Base-by-base conservation (phyloP, 805 yeast species). In the Jamesozyma hellenica region DNA sequence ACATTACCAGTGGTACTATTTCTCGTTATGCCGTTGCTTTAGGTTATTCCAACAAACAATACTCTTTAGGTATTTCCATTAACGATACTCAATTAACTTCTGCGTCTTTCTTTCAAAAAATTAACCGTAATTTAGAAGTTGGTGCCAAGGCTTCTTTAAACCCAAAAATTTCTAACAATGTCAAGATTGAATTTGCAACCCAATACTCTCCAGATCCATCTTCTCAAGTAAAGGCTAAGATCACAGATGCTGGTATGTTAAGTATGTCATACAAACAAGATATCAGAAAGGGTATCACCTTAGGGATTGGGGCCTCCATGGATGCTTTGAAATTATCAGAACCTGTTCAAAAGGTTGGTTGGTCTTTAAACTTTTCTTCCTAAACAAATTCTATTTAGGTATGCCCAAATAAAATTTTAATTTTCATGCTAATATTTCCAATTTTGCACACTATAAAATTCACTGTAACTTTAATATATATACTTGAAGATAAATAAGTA, bases 81-180 rank as follows among this genome's bases (percentile, higher is more conserved):
- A 75, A 80, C 72, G 84, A 87, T 76, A 75, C 88, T 63, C 77
- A 87, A 46, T 79, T 87, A 56, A 84, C 82, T 75, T 73, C 94
- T 47, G 96, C 96, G 55, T 90, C 95, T 55, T 87, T 88, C 79
- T 92, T 79, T 86, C 96, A 92, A 81, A 82, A 77, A 68, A 94
- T 92, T 48, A 77, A 87, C 56, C 84, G 94, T 51, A 67, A 71
- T 55, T 85, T 90, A 55, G 96, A 92, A 77, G 95, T 87, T 57
- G 98, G 96, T 72, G 95, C 96, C 60, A 88, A 84, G 75, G 95
- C 96, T 58, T 79, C 92, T 52, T 85, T 90, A 79, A 95, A 87
- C 72, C 79, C 95, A 48, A 74, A 77, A 66, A 63, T 76, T 35
- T 61, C 61, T 46, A 65, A 82, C 37, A 76, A 87, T 60, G 96